phyloP scores from a whole-genome alignment of 2,329 filamentous ascomycete species.

The Fusarium haematococcum region DNA sequence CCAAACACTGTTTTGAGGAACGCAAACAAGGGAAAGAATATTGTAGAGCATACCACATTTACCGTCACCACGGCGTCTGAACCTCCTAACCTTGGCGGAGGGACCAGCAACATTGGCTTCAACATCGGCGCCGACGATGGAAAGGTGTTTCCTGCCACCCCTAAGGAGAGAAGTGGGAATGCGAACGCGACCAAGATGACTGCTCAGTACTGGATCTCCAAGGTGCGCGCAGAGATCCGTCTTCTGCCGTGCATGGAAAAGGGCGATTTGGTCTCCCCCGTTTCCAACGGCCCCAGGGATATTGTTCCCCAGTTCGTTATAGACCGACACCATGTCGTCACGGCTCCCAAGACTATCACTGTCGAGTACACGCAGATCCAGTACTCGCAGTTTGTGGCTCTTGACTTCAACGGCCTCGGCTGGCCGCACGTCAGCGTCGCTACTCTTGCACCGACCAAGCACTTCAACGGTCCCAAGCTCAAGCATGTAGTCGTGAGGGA shows the following conservation, averaged over 20 bases:
- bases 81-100: slow-evolving; percentile 43
- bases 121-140: slow-evolving; percentile 21
- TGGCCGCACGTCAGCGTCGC: slow-evolving; percentile 36
- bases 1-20: slow-evolving; percentile 46
- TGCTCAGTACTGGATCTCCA: slow-evolving; percentile 37
- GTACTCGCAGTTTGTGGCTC: slow-evolving; percentile 47
- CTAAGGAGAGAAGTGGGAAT: slow-evolving; percentile 33
- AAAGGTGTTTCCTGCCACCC: slow-evolving; percentile 45
- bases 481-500: background rate
- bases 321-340: slow-evolving; percentile 12
- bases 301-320: slow-evolving; percentile 29
- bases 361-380: slow-evolving; percentile 48
- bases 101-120: slow-evolving; percentile 41
- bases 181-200: slow-evolving; percentile 26
- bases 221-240: slow-evolving; percentile 30
- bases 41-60: slow-evolving; percentile 47
- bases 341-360: slow-evolving; percentile 17
- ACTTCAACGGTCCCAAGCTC: background rate
- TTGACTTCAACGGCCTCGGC: slow-evolving; percentile 22
- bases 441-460: slow-evolving; percentile 26
- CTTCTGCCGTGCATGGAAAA: background rate
- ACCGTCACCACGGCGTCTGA: slow-evolving; percentile 41
- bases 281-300: slow-evolving; percentile 11
- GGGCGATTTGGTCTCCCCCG: slow-evolving; percentile 14
- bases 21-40: slow-evolving; percentile 47